Conservation (phyloP, 257 asterid species). For the Solanum microdontum region DNA sequence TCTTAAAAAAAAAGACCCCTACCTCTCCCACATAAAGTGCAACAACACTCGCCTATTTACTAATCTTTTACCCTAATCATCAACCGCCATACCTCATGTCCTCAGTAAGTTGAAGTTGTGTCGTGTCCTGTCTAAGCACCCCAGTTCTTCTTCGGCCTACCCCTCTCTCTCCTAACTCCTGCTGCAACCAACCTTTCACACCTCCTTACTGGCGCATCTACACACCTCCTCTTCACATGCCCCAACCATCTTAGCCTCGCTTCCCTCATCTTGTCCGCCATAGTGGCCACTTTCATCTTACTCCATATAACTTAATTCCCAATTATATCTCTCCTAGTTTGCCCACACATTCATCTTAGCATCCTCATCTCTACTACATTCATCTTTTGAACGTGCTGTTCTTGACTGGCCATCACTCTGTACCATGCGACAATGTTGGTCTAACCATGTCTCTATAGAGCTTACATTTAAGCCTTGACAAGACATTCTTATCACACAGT, state of each 20-base stretch:
- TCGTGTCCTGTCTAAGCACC: background rate
- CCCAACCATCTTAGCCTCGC: background rate
- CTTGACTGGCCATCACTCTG: background rate
- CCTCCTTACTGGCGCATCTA: background rate
- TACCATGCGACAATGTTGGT: background rate
- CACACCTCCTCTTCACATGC: background rate
- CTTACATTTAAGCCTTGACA: background rate
- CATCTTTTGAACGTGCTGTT: background rate
- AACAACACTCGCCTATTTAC: background rate
- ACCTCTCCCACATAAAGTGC: background rate
- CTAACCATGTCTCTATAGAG: background rate
- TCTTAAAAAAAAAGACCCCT: background rate
- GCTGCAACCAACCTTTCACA: background rate
- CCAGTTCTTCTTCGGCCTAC: background rate
- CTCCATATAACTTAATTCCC: background rate
- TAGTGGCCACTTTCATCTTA: background rate
- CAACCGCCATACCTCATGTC: background rate
- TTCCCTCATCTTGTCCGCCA: background rate
- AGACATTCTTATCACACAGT: background rate
- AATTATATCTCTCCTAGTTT: background rate
- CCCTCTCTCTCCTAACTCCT: background rate
- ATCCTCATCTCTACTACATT: background rate
- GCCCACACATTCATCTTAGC: background rate
- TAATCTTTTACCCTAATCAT: background rate
- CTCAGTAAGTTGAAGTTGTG: background rate